Evolutionary conservation across 805 yeast genomes (phyloP).

Genomic region (Candida khao-thaluensis): DNA sequence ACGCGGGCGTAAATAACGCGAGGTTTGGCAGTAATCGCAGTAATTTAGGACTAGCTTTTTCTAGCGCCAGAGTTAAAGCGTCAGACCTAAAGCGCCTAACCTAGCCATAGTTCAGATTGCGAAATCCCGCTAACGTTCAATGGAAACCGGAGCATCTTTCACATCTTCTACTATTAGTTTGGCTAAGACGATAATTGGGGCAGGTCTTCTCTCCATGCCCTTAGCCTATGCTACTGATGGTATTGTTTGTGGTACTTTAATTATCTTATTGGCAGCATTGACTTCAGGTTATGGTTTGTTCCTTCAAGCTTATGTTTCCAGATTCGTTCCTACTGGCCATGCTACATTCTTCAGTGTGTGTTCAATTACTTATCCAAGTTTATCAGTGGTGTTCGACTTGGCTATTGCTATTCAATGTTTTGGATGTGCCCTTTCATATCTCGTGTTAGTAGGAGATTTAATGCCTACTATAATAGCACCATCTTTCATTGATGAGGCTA

Average conservation of each 20-base stretch:
- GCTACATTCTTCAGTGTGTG: constrained; percentile 75
- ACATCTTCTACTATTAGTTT: constrained; percentile 64
- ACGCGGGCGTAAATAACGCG: background rate
- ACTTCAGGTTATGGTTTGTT: constrained; percentile 69
- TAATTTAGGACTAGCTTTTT: too few species aligned
- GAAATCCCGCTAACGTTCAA: too few species aligned
- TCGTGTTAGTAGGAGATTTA: constrained; percentile 76
- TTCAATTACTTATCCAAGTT: constrained; percentile 61
- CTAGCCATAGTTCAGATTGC: too few species aligned
- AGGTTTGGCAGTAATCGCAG: too few species aligned
- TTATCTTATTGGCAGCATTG: constrained; percentile 60
- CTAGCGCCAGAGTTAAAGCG: too few species aligned
- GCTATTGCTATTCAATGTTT: constrained; percentile 77
- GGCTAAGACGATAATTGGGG: constrained; percentile 76
- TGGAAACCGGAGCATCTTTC: constrained; percentile 41
- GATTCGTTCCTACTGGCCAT: constrained; percentile 53
- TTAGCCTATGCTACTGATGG: constrained; percentile 71
- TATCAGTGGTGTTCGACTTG: constrained; percentile 67
- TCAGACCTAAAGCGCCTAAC: too few species aligned
- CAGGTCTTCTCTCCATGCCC: constrained; percentile 77
- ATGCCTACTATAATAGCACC: constrained; percentile 57
- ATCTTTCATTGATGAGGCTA: constrained; percentile 19
- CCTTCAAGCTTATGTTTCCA: constrained; percentile 58
- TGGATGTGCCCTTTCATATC: constrained; percentile 73
- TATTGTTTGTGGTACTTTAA: constrained; percentile 51